Base-by-base conservation (phyloP, 352 stramenopile genomes). In the Globisporangium solare region DNA sequence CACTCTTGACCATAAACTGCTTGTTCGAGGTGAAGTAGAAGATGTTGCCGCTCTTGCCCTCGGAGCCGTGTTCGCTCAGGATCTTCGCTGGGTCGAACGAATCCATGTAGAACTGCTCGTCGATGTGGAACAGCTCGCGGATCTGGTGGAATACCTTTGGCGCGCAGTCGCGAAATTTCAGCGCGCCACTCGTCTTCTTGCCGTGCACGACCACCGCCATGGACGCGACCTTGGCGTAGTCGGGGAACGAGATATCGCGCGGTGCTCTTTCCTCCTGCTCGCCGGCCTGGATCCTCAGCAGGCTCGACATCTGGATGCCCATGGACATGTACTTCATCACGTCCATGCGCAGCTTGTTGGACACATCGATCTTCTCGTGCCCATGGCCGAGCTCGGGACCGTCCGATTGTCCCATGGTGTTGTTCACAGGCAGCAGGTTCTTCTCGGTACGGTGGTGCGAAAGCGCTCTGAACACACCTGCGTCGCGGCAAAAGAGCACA, bases 1-100 rank as follows among this genome's bases (percentile, higher is more conserved):
- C 83, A 58, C 81, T 92, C 71, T 94, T 94, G 51, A 94, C 83
- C 83, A 94, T 92, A 47, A 90, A 94, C 60, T 90, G 79, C 45
- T 87, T 85, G 73, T 94, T 94, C 40, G 79, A 78, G 40, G 79
- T 94, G 47, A 94, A 94, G 70, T 94, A 94, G 54, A 94, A 94
- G 39, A 92, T 85, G 67, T 92, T 94, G 63, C 83, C 83, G 60
- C 79, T 92, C 60, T 91, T 91, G 56, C 83, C 83, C 54, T 94
- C 83, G 1, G 79, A 89, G 12, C 83, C 83, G 51, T 89, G 76
- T 57, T 94, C 83, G 50, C 76, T 88, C 20, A 94, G 53, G 49
- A 91, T 87, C 45, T 76, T 73, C 6, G 67, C 58, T 17, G 83
- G 71, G 31, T 89, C 78, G 59, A 94, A 94, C 3, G 83, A 91